Percentiles rank a stretch among this genome's conserved stretches.
phyloP scores from a whole-genome alignment of 2,329 filamentous ascomycete species.

The Cladophialophora chaetospira region DNA sequence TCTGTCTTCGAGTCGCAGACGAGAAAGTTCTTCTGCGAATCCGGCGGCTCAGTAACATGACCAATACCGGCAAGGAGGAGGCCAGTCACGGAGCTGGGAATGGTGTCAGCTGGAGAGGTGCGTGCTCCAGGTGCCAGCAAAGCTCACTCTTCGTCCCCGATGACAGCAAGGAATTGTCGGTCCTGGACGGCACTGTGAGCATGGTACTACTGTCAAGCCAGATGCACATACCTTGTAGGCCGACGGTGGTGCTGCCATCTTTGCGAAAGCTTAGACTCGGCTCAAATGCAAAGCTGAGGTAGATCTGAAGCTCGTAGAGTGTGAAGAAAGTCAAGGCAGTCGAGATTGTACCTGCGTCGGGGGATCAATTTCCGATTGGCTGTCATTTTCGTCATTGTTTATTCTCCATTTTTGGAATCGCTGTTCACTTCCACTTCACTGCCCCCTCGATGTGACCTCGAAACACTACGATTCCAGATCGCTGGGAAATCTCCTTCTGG shows the following conservation, averaged over 20 bases:
- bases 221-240: constrained; percentile 56
- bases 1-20: constrained; percentile 95
- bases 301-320: constrained; percentile 3
- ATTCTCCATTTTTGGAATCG: constrained; percentile 5
- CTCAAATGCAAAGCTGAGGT: background rate
- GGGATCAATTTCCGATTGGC: constrained; percentile 14
- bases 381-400: constrained; percentile 22
- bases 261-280: constrained; percentile 22
- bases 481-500: too few species aligned
- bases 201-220: background rate
- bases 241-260: constrained; percentile 62
- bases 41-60: constrained; percentile 86
- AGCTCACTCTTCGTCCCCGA: constrained; percentile 79
- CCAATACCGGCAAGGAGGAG: constrained; percentile 93
- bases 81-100: constrained; percentile 83
- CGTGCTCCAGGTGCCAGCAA: constrained; percentile 4
- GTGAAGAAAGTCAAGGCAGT: background rate
- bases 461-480: too few species aligned
- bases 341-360: constrained; percentile 3
- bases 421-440: background rate
- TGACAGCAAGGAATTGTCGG: constrained; percentile 93
- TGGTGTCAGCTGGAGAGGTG: background rate
- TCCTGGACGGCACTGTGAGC: constrained; percentile 57
- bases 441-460: background rate
- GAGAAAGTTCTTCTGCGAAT: constrained; percentile 95